Percentiles rank a stretch among this genome's conserved stretches.
Evolutionary conservation across 495 filamentous ascomycete species (phyloP).

Genomic region (Cercophora sp.): DNA sequence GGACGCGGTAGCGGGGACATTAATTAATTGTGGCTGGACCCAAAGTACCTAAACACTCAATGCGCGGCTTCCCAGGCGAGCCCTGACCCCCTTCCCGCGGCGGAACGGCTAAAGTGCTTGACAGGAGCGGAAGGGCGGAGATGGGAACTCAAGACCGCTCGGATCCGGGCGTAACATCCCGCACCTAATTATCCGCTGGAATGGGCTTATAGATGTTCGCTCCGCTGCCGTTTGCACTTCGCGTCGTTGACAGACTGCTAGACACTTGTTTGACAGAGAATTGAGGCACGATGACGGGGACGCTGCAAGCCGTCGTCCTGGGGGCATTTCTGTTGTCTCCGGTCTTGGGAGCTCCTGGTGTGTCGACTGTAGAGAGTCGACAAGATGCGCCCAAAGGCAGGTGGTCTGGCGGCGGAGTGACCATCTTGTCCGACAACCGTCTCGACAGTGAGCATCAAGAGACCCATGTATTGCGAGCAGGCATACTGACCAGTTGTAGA

Average conservation of each 20-base stretch:
- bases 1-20: too few species aligned
- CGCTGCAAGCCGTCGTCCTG: neutral
- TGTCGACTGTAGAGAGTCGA: neutral
- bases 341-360: neutral
- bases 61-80: too few species aligned
- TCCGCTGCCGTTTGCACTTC: too few species aligned
- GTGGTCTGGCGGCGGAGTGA: constrained; percentile 21
- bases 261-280: neutral
- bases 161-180: too few species aligned
- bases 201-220: too few species aligned
- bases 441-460: constrained; percentile 19
- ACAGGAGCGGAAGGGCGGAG: too few species aligned
- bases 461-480: neutral
- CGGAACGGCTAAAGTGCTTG: too few species aligned
- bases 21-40: too few species aligned
- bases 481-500: neutral
- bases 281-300: neutral
- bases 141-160: too few species aligned
- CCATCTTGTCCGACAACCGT: constrained; percentile 23
- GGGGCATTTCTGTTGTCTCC: neutral
- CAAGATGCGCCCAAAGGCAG: neutral
- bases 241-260: neutral
- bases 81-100: too few species aligned
- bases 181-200: too few species aligned
- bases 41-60: too few species aligned